Conservation (phyloP, 2,329 filamentous ascomycete genomes). For the Xylariaceae sp. region DNA sequence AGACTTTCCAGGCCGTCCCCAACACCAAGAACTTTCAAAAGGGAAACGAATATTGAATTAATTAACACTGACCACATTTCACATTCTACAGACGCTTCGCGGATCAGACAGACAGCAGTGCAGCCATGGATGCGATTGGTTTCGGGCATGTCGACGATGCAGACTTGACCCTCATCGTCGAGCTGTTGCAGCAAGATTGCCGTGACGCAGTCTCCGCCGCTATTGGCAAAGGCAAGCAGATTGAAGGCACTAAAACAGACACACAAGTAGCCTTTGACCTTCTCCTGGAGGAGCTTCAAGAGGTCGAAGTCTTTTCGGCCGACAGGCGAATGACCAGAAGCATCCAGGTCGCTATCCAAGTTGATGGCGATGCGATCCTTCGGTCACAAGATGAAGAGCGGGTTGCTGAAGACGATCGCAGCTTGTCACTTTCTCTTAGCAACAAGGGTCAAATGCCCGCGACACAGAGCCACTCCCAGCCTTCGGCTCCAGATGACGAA, state of each 20-base stretch:
- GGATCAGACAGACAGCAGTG: too few relatives aligned
- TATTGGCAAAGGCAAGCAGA: constrained; percentile 19
- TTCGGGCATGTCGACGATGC: background rate
- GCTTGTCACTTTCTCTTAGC: constrained; percentile 9
- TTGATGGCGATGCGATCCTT: constrained; percentile 13
- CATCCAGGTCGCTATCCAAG: constrained; percentile 16
- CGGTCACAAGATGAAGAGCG: constrained; percentile 15
- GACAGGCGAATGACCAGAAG: constrained; percentile 22
- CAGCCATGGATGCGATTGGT: too few relatives aligned
- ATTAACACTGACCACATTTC: too few relatives aligned
- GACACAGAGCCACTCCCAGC: background rate
- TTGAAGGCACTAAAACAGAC: constrained; percentile 14
- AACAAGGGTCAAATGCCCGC: background rate
- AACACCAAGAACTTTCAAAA: too few relatives aligned
- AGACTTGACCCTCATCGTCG: constrained; percentile 1
- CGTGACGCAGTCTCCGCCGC: background rate
- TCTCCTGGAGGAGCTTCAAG: constrained; percentile 16
- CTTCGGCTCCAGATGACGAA: constrained; percentile 3
- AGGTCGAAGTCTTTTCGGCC: constrained; percentile 4
- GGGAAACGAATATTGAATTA: too few relatives aligned
- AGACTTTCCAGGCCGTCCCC: too few relatives aligned
- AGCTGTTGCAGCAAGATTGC: background rate
- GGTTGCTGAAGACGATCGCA: constrained; percentile 12
- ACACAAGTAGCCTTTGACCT: constrained; percentile 18
- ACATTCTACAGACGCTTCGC: too few relatives aligned